Conservation (phyloP, 2,329 filamentous ascomycete species). For the Ciborinia camelliae region DNA sequence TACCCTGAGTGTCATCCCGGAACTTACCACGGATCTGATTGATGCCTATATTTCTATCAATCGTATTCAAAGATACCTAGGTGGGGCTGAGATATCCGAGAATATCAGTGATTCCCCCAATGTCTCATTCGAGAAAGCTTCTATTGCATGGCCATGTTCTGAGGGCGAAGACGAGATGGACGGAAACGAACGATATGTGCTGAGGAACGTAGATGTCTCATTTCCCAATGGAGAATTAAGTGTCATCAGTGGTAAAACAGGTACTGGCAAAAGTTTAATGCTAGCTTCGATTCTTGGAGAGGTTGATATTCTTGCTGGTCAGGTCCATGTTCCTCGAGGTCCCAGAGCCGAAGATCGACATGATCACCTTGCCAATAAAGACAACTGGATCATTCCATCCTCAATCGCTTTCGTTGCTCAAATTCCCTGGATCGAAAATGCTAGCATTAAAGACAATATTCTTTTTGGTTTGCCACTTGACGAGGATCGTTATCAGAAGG, state of each 20-base stretch:
- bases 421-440: conserved; percentile 83
- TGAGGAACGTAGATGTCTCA: conserved; percentile 60
- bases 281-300: conserved; percentile 73
- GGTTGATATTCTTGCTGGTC: conserved; percentile 63
- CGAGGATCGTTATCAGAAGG: conserved; percentile 65
- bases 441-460: conserved; percentile 74
- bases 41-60: conserved; percentile 71
- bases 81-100: conserved; percentile 59
- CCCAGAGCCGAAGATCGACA: conserved; percentile 53
- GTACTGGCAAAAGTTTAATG: conserved; percentile 73
- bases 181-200: conserved; percentile 58
- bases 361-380: conserved; percentile 57
- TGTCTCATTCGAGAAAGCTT: conserved; percentile 63
- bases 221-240: conserved; percentile 69
- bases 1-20: conserved; percentile 67
- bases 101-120: conserved; percentile 53
- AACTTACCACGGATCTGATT: conserved; percentile 65
- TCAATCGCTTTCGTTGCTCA: conserved; percentile 71
- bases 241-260: conserved; percentile 73
- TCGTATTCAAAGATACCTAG: conserved; percentile 69
- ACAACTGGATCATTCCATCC: conserved; percentile 65
- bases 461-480: conserved; percentile 71
- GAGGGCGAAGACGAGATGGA: conserved; percentile 54
- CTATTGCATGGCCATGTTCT: conserved; percentile 72
- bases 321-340: conserved; percentile 52